Percentiles rank a stretch among this genome's conserved stretches.
phyloP scores from a whole-genome alignment of 345 rosid species.

The Microthlaspi erraticum region DNA sequence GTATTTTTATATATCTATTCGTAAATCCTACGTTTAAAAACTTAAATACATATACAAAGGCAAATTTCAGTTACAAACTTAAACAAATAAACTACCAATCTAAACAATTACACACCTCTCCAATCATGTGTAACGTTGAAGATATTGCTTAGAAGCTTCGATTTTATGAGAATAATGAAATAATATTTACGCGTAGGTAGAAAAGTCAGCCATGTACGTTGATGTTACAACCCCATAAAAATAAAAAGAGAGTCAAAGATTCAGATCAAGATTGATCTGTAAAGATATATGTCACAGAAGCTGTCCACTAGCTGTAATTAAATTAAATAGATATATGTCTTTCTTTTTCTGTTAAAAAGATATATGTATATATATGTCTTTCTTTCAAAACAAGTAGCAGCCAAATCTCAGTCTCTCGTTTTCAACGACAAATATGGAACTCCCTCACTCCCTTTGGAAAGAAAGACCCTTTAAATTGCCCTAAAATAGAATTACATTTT shows the following conservation, averaged over 20 bases:
- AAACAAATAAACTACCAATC: background rate
- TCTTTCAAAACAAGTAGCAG: constrained; percentile 6
- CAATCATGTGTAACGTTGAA: background rate
- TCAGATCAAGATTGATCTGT: constrained; percentile 4
- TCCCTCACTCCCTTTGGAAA: background rate
- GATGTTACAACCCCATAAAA: background rate
- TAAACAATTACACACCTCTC: background rate
- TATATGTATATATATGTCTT: no score
- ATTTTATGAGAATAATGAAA: background rate
- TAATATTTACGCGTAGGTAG: constrained; percentile 23
- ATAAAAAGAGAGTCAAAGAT: constrained; percentile 15
- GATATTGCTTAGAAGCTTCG: constrained; percentile 23
- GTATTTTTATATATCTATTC: background rate
- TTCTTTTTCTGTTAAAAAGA: no score
- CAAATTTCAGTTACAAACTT: no score
- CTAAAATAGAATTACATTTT: background rate
- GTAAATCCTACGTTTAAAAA: background rate
- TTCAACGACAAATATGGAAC: constrained; percentile 18
- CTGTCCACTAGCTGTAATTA: constrained; percentile 18
- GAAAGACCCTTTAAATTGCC: background rate
- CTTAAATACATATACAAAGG: no score
- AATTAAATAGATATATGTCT: background rate
- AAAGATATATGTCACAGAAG: background rate
- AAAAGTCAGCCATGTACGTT: constrained; percentile 26
- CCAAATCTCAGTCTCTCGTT: constrained; percentile 4